Evolutionary conservation across 2,329 filamentous ascomycete genomes (phyloP), one percentile per base, ranked within the genome.

Genomic region (Penicillium sp.): DNA sequence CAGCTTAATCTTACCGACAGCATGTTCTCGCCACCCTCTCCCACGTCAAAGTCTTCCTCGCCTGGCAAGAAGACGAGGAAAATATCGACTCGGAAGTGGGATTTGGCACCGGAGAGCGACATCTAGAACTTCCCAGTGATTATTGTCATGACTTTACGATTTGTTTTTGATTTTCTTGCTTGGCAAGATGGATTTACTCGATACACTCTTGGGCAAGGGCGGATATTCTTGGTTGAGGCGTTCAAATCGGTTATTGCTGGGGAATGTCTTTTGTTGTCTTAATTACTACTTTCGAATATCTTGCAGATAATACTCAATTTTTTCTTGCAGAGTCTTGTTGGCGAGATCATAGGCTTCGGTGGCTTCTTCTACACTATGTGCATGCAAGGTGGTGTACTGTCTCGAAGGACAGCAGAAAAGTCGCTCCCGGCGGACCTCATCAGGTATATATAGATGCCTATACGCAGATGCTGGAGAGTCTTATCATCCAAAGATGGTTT

Each of bases 41-140:
- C 66, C 13, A 60, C 43, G 43, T 22, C 42, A 7, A 56, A 54
- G 26, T 54, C 70, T 6, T 61, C 65, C 6, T 73, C 74, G 3
- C 69, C 72, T 3, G 74, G 70, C 26, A 81, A 79, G 71, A 79
- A 77, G 55, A 71, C 70, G 35, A 75, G 78, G 52, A 81, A 80
- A 64, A 72, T 82, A 70, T 79, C 78, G 7, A 77, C 80, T 1
- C 69, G 80, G 54, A 81, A 81, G 66, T 80, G 78, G 74, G 80
- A 82, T 67, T 64, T 82, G 55, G 80, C 73, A 4, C 77, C 79
- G 1, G 79, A 80, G 60, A 75, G 76, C 49, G 74, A 79, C 52
- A 68, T 75, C 28, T 73, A 63, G 66, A 10, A 16, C 35, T 33
- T n/a, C 10, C 10, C 16, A 43, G 45, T 2, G 40, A 25, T 49